These are phyloP conservation scores for Vigna angularis DNA, from an alignment of 306 rosid genomes.

Conservation along the genomic window DNA sequence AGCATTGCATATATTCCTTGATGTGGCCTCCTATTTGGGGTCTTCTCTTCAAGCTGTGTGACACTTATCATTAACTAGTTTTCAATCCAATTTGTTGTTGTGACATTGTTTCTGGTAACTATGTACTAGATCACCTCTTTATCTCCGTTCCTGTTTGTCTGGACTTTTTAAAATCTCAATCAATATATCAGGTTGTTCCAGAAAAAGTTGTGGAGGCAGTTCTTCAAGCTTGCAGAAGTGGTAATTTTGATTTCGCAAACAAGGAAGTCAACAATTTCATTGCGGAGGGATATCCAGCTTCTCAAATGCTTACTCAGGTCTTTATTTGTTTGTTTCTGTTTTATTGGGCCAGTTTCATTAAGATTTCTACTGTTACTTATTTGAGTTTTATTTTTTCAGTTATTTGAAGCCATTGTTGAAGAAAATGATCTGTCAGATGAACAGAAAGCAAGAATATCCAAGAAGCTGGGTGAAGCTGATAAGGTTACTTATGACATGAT, in stretches of 20 bases:
- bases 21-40: constrained; percentile 16
- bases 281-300: constrained; percentile 96
- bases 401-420: constrained; percentile 76
- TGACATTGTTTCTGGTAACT: constrained; percentile 22
- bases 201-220: constrained; percentile 61
- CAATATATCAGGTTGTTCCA: constrained; percentile 67
- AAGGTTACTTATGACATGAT: constrained; percentile 58
- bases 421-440: constrained; percentile 80
- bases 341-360: not conserved
- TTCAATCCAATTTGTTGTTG: constrained; percentile 14
- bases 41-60: constrained; percentile 11
- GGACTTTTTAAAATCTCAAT: constrained; percentile 39
- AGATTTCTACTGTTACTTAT: constrained; percentile 17
- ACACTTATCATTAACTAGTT: not conserved
- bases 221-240: constrained; percentile 76
- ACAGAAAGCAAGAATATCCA: constrained; percentile 90
- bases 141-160: constrained; percentile 16
- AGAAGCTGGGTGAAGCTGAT: constrained; percentile 88
- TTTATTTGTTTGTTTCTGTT: constrained; percentile 28
- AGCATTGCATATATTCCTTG: constrained; percentile 21
- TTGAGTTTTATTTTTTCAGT: constrained; percentile 44
- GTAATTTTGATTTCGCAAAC: constrained; percentile 89
- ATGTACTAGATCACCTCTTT: not conserved
- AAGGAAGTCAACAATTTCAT: constrained; percentile 84
- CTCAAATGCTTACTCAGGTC: constrained; percentile 88